Evolutionary conservation across 2,329 filamentous ascomycete species (phyloP).

Genomic region (Pestalotiopsis fici): DNA sequence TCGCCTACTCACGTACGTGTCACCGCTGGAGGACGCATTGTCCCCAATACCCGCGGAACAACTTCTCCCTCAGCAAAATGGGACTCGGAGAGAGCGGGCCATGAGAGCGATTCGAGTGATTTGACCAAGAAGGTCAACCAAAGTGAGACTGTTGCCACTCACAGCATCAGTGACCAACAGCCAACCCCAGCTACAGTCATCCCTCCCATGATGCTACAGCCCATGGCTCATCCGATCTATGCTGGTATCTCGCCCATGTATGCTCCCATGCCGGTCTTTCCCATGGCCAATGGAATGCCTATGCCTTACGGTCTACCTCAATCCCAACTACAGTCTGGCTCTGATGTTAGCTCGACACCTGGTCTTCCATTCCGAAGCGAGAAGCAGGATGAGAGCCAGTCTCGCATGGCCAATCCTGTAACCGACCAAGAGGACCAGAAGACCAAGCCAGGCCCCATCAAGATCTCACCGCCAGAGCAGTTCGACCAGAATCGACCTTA

Average conservation of each 20-base stretch:
- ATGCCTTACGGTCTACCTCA: conserved; percentile 12
- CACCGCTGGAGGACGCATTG: conserved; percentile 67
- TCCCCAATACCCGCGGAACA: conserved; percentile 61
- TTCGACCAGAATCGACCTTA: conserved; percentile 48
- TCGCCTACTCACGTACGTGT: conserved; percentile 69
- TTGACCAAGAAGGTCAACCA: conserved; percentile 18
- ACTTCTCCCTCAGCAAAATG: conserved; percentile 55
- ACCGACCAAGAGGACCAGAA: conserved; percentile 28
- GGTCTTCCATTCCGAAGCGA: conserved; percentile 12
- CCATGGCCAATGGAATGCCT: conserved; percentile 20
- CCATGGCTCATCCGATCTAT: conserved; percentile 19
- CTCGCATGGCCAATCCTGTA: conserved; percentile 16
- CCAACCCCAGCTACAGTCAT: neutral
- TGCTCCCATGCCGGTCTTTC: conserved; percentile 27
- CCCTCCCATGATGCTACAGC: conserved; percentile 12
- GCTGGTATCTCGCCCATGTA: conserved; percentile 19
- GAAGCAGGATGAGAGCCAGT: conserved; percentile 10
- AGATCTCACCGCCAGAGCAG: conserved; percentile 42
- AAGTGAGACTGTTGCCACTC: conserved; percentile 6
- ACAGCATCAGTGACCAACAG: conserved; percentile 3
- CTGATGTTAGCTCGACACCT: conserved; percentile 13
- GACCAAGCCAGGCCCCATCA: conserved; percentile 29
- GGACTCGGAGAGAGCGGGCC: conserved; percentile 38
- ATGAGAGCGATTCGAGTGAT: conserved; percentile 24
- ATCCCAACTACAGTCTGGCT: neutral